Evolutionary conservation across 352 stramenopile species (phyloP).

Genomic region (Globisporangium cylindrosporum): DNA sequence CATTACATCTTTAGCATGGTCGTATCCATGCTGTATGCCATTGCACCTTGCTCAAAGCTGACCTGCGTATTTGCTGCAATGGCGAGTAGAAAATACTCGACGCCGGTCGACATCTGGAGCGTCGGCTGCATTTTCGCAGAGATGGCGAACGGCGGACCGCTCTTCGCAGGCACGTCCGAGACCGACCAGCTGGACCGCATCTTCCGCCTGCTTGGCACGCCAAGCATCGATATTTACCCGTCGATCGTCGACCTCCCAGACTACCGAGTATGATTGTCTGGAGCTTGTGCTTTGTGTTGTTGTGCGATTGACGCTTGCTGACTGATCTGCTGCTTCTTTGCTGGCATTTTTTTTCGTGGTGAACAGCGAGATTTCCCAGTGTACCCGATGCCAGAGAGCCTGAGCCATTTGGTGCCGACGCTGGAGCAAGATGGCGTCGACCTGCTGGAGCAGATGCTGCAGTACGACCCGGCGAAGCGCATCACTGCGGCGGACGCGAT

Average conservation of each 20-base stretch:
- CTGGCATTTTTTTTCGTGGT: conserved; percentile 3
- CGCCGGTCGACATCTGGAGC: conserved; percentile 99
- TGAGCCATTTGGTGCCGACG: conserved; percentile 90
- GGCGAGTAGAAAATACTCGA: conserved; percentile 95
- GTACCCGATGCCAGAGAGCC: conserved; percentile 85
- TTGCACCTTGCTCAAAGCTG: background rate
- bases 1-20: background rate
- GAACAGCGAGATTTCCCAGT: conserved; percentile 87
- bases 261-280: conserved; percentile 80
- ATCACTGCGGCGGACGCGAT: conserved; percentile 95
- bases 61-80: conserved; percentile 6
- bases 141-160: conserved; percentile 90
- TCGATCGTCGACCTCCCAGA: conserved; percentile 96
- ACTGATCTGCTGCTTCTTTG: background rate
- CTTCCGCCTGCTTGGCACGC: conserved; percentile 97
- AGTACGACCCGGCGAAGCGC: conserved; percentile 86
- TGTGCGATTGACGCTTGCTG: background rate
- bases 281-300: background rate
- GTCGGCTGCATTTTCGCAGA: conserved; percentile 99
- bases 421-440: conserved; percentile 90
- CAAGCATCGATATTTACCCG: conserved; percentile 92
- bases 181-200: conserved; percentile 97
- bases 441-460: conserved; percentile 90
- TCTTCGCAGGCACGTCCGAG: conserved; percentile 97
- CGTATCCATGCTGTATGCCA: background rate